phyloP scores from a whole-genome alignment of 2,329 filamentous ascomycete genomes.

The Fusarium sp. region DNA sequence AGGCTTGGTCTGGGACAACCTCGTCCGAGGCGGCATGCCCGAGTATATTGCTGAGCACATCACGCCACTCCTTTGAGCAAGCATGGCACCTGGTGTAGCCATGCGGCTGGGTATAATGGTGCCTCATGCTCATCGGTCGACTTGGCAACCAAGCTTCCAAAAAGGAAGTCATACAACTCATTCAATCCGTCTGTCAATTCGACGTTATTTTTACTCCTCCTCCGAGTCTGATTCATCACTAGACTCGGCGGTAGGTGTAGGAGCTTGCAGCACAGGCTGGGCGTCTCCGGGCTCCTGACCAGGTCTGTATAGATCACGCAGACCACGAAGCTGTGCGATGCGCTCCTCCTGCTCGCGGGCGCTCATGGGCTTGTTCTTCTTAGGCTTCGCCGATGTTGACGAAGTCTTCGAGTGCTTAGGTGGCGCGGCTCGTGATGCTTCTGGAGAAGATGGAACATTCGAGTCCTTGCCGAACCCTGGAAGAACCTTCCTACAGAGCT shows the following conservation, averaged over 20 bases:
- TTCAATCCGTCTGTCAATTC: conserved; percentile 39
- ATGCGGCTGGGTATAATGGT: conserved; percentile 47
- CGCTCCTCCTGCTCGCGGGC: conserved; percentile 75
- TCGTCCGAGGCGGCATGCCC: conserved; percentile 31
- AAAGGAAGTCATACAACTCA: conserved; percentile 40
- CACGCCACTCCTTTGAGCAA: conserved; percentile 34
- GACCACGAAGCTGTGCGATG: conserved; percentile 69
- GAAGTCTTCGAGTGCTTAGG: conserved; percentile 50
- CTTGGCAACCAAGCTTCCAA: conserved; percentile 39
- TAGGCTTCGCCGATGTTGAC: conserved; percentile 63
- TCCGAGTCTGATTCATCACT: conserved; percentile 62
- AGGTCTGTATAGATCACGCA: conserved; percentile 59
- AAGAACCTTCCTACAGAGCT: conserved; percentile 58
- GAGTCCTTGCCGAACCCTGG: conserved; percentile 55
- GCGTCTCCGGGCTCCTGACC: conserved; percentile 51
- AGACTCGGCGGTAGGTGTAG: conserved; percentile 51
- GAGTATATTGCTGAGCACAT: conserved; percentile 17
- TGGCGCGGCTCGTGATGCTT: conserved; percentile 46
- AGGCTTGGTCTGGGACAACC: conserved; percentile 24
- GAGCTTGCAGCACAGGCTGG: conserved; percentile 41
- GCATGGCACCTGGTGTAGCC: conserved; percentile 41
- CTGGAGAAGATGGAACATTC: conserved; percentile 48
- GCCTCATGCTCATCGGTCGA: conserved; percentile 38
- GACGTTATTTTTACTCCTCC: conserved; percentile 54
- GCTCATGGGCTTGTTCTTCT: conserved; percentile 82